Evolutionary conservation across 2,329 filamentous ascomycete genomes (phyloP), one percentile per base, ranked within the genome.

Genomic region (Talaromyces marneffei): DNA sequence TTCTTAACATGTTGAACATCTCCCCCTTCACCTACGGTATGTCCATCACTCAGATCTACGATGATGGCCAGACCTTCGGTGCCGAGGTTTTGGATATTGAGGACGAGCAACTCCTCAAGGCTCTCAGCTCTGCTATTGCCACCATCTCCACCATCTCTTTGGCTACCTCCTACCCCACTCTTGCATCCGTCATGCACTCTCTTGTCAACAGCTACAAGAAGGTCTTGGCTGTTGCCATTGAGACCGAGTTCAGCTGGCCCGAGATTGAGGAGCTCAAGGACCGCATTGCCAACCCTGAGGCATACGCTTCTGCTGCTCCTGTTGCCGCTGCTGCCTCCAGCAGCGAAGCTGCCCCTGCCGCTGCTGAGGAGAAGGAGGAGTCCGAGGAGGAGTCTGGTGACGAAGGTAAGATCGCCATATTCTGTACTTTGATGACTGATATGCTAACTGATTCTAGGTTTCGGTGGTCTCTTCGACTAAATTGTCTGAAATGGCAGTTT

Each of bases 1-100:
- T 99, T 71, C 89, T 99, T 75, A 99, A 99, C 90, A 90, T 99
- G 93, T 83, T 99, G 79, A 97, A 97, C 89, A 99, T 99, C 86
- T 97, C 94, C 71, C 92, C 92, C 79, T 97, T 97, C 87, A 96
- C 92, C 78, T 99, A 97, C 84, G 94, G 94, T 84, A 95, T 99
- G 90, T 90, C 89, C 78, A 88, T 99, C 74, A 71, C 86, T 67
- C 93, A 97, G 85, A 92, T 99, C 80, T 99, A 99, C 86, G 92
- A 99, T 83, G 83, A 93, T 75, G 94, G 94, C 75, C 94, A 99
- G 85, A 87, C 86, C 72, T 99, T 99, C 87, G 83, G 86, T 68
- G 80, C 92, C 67, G 81, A 79, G 66, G 91, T 99, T 70, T 86
- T 99, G 71, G 94, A 99, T 81, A 92, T 99, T 74, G 85, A 90